A percentile compares a stretch with the other conserved stretches of the same genome.
Evolutionary conservation across 257 asterid species (phyloP).

Genomic region (Cynanchum wilfordii): DNA sequence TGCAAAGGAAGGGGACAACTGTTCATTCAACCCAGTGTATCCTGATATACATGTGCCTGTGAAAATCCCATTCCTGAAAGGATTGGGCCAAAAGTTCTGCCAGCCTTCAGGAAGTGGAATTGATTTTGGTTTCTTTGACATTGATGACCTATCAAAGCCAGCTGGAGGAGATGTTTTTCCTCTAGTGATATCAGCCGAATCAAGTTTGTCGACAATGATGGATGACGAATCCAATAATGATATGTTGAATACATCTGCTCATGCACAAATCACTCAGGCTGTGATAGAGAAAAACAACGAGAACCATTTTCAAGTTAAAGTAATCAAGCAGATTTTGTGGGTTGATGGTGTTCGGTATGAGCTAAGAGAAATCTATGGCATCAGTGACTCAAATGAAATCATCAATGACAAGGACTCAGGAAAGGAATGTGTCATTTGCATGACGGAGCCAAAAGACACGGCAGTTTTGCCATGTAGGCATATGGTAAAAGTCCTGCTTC

Average conservation of each 20-base stretch:
- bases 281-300: conserved; percentile 50
- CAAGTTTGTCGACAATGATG: conserved; percentile 26
- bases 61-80: conserved; percentile 63
- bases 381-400: conserved; percentile 44
- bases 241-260: conserved; percentile 27
- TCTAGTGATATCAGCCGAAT: conserved; percentile 72
- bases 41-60: conserved; percentile 65
- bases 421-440: conserved; percentile 88
- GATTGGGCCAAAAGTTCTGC: conserved; percentile 70
- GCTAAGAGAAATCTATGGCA: conserved; percentile 83
- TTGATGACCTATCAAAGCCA: conserved; percentile 75
- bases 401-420: conserved; percentile 56
- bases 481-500: conserved; percentile 58
- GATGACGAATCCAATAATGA: conserved; percentile 25
- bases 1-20: conserved; percentile 68
- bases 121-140: conserved; percentile 79
- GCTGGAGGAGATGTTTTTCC: conserved; percentile 65
- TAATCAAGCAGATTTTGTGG: conserved; percentile 71
- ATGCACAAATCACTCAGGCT: conserved; percentile 85
- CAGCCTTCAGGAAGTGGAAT: conserved; percentile 94
- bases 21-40: conserved; percentile 56
- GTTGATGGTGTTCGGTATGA: conserved; percentile 77
- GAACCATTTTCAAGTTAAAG: conserved; percentile 56
- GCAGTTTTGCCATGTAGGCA: conserved; percentile 95
- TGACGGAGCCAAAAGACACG: conserved; percentile 84